These are phyloP conservation scores for Termitomyces eurrhizus DNA, from an alignment of 768 basidiomycete genomes.

Conservation along the genomic window DNA sequence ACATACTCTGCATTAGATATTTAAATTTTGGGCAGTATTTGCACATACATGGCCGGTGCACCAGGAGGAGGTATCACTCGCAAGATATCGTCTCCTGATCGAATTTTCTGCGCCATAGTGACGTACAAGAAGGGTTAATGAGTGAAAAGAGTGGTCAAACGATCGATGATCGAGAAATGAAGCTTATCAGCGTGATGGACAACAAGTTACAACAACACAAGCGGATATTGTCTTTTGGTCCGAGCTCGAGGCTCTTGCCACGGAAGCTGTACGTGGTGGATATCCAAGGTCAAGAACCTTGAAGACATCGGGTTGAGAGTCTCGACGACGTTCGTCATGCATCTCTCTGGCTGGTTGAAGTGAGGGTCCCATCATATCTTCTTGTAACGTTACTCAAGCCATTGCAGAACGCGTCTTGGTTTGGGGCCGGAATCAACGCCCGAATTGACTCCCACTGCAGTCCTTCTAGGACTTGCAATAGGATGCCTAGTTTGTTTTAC, in stretches of 20 bases:
- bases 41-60: constrained; percentile 42
- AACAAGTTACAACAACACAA: constrained; percentile 22
- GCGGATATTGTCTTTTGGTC: not conserved
- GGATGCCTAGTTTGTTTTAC: constrained; percentile 90
- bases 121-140: not conserved
- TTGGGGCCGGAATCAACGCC: constrained; percentile 25
- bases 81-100: constrained; percentile 45
- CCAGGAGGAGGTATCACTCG: constrained; percentile 52
- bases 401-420: constrained; percentile 6
- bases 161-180: constrained; percentile 2
- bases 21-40: constrained; percentile 10
- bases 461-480: constrained; percentile 74
- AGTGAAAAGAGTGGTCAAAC: constrained; percentile 10
- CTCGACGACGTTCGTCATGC: constrained; percentile 5
- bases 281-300: not conserved
- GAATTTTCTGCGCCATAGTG: constrained; percentile 48
- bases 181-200: constrained; percentile 6
- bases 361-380: not conserved
- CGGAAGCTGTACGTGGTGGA: not conserved
- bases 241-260: not conserved
- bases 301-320: not conserved
- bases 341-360: constrained; percentile 13
- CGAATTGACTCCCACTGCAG: constrained; percentile 52
- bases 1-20: constrained; percentile 9
- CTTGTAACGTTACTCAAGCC: not conserved